A percentile compares a stretch with the other conserved stretches of the same genome.
Conservation (phyloP, 2,329 filamentous ascomycete species). For the Trichoderma oligosporum region DNA sequence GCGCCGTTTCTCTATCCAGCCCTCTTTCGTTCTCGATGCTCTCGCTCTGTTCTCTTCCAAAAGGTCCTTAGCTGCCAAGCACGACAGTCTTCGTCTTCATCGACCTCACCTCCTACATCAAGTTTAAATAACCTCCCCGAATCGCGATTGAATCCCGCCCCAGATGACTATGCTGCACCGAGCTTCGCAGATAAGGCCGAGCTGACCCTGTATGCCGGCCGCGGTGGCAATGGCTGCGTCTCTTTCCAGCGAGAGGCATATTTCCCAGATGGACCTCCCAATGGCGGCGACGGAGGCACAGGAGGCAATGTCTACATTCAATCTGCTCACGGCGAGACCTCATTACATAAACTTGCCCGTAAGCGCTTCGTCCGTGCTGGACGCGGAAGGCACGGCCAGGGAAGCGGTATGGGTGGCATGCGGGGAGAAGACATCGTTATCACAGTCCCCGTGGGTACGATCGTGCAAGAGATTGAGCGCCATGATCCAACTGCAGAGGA, state of each 20-base stretch:
- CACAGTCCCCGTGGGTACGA: constrained; percentile 86
- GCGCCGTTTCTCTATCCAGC: constrained; percentile 49
- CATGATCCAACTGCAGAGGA: constrained; percentile 74
- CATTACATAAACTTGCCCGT: constrained; percentile 83
- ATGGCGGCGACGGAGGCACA: constrained; percentile 89
- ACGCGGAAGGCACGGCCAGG: constrained; percentile 73
- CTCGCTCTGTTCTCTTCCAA: constrained; percentile 24
- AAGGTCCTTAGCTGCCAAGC: constrained; percentile 21
- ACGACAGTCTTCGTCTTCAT: constrained; percentile 20
- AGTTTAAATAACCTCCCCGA: constrained; percentile 36
- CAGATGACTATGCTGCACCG: constrained; percentile 77
- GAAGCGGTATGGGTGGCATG: constrained; percentile 68
- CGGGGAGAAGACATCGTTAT: constrained; percentile 84
- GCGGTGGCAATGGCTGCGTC: constrained; percentile 87
- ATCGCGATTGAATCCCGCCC: constrained; percentile 71
- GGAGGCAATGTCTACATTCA: constrained; percentile 95
- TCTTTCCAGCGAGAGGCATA: constrained; percentile 92
- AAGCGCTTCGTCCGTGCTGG: constrained; percentile 70
- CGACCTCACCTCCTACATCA: constrained; percentile 26
- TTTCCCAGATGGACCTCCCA: constrained; percentile 81
- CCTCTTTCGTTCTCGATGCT: constrained; percentile 34
- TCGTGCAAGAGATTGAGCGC: constrained; percentile 77
- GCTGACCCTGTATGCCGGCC: constrained; percentile 71
- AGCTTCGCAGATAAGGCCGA: constrained; percentile 85
- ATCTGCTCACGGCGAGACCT: constrained; percentile 85